Evolutionary conservation across 148 eudicot genomes (phyloP).

Genomic region (Rhododendron mucronatum): DNA sequence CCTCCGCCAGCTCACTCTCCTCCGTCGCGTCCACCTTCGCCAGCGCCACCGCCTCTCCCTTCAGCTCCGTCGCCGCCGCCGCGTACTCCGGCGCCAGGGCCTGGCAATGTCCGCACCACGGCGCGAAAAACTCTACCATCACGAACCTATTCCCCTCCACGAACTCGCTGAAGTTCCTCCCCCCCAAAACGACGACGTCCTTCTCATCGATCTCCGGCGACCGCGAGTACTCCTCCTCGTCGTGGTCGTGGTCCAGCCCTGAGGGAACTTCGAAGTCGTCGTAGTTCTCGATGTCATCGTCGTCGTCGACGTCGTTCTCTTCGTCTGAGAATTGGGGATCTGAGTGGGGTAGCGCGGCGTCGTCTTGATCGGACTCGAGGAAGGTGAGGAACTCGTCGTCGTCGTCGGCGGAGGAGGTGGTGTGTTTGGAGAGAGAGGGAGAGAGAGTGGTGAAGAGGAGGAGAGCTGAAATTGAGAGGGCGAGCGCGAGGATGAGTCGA

Average conservation of each 20-base stretch:
- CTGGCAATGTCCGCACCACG: constrained; percentile 93
- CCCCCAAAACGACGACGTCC: constrained; percentile 79
- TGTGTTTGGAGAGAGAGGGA: constrained; percentile 15
- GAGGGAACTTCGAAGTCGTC: constrained; percentile 35
- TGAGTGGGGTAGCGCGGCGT: constrained; percentile 8
- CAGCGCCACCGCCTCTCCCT: constrained; percentile 51
- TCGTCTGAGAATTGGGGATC: constrained; percentile 23
- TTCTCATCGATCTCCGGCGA: constrained; percentile 49
- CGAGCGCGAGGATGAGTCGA: constrained; percentile 42
- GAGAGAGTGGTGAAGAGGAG: constrained; percentile 37
- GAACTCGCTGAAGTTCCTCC: constrained; percentile 61
- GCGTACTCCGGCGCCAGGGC: constrained; percentile 89
- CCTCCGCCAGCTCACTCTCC: constrained; percentile 70
- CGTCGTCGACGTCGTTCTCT: constrained; percentile 25
- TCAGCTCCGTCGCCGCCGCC: constrained; percentile 82
- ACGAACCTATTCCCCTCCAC: constrained; percentile 64
- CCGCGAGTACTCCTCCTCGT: constrained; percentile 13
- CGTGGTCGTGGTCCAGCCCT: constrained; percentile 14
- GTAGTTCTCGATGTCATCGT: constrained; percentile 42
- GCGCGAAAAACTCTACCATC: constrained; percentile 95
- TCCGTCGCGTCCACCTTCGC: constrained; percentile 89
- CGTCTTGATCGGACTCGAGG: constrained; percentile 34
- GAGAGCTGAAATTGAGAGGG: constrained; percentile 27
- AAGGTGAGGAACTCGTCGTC: constrained; percentile 69
- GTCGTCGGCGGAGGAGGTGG: neutral